Evolutionary conservation across 148 eudicot genomes (phyloP).

Genomic region (Cornus florida): DNA sequence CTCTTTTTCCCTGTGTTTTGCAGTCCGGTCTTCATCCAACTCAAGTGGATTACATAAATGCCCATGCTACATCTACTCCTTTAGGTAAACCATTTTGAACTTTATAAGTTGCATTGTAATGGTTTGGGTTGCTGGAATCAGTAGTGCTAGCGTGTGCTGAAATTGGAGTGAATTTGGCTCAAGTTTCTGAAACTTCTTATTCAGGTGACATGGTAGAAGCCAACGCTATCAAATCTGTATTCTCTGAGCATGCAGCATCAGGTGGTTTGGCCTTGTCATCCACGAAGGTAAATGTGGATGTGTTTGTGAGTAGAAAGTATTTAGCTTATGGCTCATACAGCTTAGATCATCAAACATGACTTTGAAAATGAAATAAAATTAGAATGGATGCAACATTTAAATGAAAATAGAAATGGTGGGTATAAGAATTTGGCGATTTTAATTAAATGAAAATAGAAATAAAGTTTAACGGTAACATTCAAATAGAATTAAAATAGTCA

Average conservation of each 20-base stretch:
- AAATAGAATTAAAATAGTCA: too few relatives aligned
- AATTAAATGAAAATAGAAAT: too few relatives aligned
- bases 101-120: constrained; percentile 3
- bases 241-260: constrained; percentile 74
- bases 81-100: constrained; percentile 46
- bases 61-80: constrained; percentile 99
- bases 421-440: too few relatives aligned
- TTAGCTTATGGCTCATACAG: too few relatives aligned
- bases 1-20: constrained; percentile 25
- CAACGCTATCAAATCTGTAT: constrained; percentile 68
- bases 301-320: background rate
- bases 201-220: constrained; percentile 90
- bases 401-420: too few relatives aligned
- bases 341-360: too few relatives aligned
- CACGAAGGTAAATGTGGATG: constrained; percentile 64
- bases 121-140: constrained; percentile 8
- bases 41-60: constrained; percentile 90
- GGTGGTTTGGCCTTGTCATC: constrained; percentile 88
- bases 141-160: background rate
- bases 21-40: constrained; percentile 79
- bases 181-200: constrained; percentile 11
- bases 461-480: too few relatives aligned
- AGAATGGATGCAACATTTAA: too few relatives aligned
- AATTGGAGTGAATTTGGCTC: constrained; percentile 3
- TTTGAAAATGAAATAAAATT: too few relatives aligned